These are phyloP conservation scores for Polyporus arcularius DNA, from an alignment of 768 basidiomycete species.

Conservation along the genomic window DNA sequence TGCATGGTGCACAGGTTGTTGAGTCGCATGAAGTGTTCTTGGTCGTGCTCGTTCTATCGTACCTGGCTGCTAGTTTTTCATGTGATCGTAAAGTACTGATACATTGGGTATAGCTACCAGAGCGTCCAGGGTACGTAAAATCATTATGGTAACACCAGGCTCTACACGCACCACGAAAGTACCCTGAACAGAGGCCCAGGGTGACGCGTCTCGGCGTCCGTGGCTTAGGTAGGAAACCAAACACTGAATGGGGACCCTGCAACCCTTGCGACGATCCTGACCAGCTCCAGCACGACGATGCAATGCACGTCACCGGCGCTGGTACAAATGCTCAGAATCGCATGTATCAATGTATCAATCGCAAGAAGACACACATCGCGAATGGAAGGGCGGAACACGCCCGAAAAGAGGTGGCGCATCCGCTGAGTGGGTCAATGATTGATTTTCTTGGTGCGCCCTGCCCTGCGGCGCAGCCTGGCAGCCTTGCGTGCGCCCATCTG, in stretches of 20 bases:
- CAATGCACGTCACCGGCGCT: background rate
- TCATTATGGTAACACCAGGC: background rate
- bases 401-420: background rate
- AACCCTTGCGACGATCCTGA: too few species aligned
- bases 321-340: background rate
- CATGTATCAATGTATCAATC: too few species aligned
- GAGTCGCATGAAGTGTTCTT: background rate
- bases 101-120: background rate
- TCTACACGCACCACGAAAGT: too few species aligned
- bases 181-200: too few species aligned
- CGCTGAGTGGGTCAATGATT: slow-evolving; percentile 53
- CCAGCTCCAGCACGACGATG: too few species aligned
- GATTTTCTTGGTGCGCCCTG: slow-evolving; percentile 79
- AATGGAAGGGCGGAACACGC: background rate
- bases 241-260: too few species aligned
- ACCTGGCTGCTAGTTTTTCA: background rate
- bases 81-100: background rate
- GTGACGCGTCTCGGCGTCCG: too few species aligned
- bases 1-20: background rate
- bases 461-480: slow-evolving; percentile 68
- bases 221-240: too few species aligned
- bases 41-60: background rate
- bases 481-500: slow-evolving; percentile 85
- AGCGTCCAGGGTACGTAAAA: background rate
- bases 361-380: too few species aligned